Conservation (phyloP, 192 early-diverging fungal species). For the Gonapodya prolifera region DNA sequence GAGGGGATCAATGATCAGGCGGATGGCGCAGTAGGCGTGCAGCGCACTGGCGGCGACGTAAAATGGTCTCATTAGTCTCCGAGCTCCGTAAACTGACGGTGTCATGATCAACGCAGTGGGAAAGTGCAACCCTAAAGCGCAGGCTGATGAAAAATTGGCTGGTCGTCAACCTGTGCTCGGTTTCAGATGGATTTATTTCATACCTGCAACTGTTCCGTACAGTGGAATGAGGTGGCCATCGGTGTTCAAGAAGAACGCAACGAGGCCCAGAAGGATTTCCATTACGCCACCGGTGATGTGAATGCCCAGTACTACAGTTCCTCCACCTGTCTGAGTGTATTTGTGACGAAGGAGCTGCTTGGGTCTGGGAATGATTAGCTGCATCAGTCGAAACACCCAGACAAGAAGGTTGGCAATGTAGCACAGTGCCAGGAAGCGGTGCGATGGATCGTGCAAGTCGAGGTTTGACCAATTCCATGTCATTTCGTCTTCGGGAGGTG, state of each 20-base stretch:
- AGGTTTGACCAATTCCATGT: neutral
- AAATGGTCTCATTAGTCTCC: neutral
- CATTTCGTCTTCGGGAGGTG: neutral
- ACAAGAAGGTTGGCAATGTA: neutral
- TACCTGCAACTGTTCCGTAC: neutral
- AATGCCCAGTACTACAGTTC: neutral
- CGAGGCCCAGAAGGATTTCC: neutral
- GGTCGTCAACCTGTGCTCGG: too few relatives aligned
- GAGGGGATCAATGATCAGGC: neutral
- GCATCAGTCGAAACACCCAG: neutral
- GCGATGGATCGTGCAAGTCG: neutral
- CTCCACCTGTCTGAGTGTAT: neutral
- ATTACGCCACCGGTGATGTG: neutral
- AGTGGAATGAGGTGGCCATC: neutral
- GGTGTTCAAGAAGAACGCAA: neutral
- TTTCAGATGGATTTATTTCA: too few relatives aligned
- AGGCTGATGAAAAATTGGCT: neutral
- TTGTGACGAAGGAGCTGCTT: neutral
- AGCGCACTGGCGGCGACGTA: neutral
- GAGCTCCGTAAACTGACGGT: neutral
- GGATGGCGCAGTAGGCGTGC: neutral
- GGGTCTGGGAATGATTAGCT: neutral
- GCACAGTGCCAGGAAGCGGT: neutral
- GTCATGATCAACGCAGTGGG: neutral
- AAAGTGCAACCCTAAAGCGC: neutral